phyloP scores from a whole-genome alignment of 768 basidiomycete species.

The Leccinellum albellum region DNA sequence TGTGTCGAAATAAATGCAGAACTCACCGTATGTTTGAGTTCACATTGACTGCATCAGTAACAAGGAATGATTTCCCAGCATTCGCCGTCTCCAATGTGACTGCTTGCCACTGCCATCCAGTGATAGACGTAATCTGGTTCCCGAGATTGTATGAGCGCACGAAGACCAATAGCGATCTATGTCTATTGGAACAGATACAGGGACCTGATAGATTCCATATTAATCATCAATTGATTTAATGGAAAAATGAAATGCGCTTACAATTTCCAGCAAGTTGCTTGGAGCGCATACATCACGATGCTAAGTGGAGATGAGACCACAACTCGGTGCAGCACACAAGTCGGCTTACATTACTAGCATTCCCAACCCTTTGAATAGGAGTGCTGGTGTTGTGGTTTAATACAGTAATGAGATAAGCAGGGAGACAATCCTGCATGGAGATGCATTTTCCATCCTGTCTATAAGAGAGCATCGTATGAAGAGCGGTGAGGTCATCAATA shows the following conservation, averaged over 20 bases:
- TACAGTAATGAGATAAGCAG: no score
- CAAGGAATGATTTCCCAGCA: slow-evolving; percentile 11
- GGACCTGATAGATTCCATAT: slow-evolving; percentile 7
- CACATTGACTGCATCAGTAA: slow-evolving; percentile 9
- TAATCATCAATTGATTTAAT: not conserved
- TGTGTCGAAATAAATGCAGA: no score
- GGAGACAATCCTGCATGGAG: no score
- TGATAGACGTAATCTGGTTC: slow-evolving; percentile 15
- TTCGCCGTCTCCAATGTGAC: slow-evolving; percentile 17
- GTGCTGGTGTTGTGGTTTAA: slow-evolving; percentile 14
- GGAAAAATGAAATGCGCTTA: slow-evolving; percentile 5
- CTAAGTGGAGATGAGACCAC: slow-evolving; percentile 5
- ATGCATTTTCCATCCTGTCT: no score
- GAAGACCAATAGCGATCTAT: slow-evolving; percentile 16
- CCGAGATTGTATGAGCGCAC: slow-evolving; percentile 13
- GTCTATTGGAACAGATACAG: no score
- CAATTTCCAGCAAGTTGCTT: slow-evolving; percentile 20
- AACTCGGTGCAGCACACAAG: not conserved
- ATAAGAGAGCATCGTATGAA: slow-evolving; percentile 12
- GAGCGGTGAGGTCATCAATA: slow-evolving; percentile 7
- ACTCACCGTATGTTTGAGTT: slow-evolving; percentile 24
- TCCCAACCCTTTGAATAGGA: slow-evolving; percentile 21
- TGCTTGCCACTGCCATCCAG: slow-evolving; percentile 18
- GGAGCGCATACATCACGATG: slow-evolving; percentile 16
- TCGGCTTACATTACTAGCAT: slow-evolving; percentile 26